A percentile compares a stretch with the other conserved stretches of the same genome.
These are phyloP conservation scores for Aspergillus kassunensis DNA, from an alignment of 495 filamentous ascomycete species.

Conservation along the genomic window DNA sequence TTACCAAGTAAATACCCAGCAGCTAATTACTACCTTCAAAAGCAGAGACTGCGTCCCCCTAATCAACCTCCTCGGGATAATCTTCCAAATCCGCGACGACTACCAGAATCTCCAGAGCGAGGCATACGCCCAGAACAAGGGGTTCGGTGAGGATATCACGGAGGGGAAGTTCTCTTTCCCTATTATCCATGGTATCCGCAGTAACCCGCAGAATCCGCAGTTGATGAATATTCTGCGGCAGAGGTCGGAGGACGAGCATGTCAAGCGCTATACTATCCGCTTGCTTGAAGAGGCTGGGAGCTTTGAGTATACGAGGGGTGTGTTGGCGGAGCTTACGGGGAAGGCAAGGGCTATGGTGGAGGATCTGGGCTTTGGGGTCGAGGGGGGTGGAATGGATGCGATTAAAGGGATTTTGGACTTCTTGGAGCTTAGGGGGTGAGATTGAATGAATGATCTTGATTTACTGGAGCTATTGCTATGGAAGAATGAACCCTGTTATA, in stretches of 20 bases:
- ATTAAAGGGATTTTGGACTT: not conserved
- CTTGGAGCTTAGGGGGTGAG: slow-evolving; percentile 1
- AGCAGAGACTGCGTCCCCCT: slow-evolving; percentile 65
- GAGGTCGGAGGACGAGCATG: slow-evolving; percentile 67
- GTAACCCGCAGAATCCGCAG: slow-evolving; percentile 56
- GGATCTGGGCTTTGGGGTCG: not conserved
- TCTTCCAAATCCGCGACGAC: slow-evolving; percentile 90
- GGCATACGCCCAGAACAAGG: slow-evolving; percentile 74
- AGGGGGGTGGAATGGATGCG: not conserved
- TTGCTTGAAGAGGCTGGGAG: not conserved
- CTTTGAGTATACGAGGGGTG: not conserved
- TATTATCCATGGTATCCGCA: slow-evolving; percentile 55
- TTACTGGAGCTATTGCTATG: too few species aligned
- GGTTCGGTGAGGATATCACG: slow-evolving; percentile 83
- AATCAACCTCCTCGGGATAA: slow-evolving; percentile 73
- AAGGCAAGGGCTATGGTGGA: not conserved
- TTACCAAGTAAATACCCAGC: slow-evolving; percentile 2
- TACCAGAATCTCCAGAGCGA: slow-evolving; percentile 67
- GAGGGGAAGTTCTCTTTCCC: slow-evolving; percentile 94
- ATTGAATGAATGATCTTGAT: too few species aligned
- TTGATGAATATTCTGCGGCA: slow-evolving; percentile 81
- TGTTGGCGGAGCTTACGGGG: not conserved
- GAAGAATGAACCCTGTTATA: too few species aligned
- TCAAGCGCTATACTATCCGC: slow-evolving; percentile 51
- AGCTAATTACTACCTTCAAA: too few species aligned